Conservation (phyloP, 495 filamentous ascomycete species). For the Bryoglossum gracile region DNA sequence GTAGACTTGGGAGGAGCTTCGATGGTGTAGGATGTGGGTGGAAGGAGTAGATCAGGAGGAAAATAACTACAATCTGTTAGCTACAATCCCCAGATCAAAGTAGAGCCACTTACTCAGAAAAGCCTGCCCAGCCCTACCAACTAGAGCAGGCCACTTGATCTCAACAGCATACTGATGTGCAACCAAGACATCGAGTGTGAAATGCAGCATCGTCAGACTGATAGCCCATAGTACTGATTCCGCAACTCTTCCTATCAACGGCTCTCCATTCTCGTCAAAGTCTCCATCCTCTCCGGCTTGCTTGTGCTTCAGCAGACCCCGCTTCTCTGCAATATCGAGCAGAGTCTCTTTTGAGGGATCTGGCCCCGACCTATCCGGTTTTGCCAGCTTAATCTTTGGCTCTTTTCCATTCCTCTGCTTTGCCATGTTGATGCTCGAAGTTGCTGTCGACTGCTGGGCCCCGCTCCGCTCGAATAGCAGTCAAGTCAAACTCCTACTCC, state of each 20-base stretch:
- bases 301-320: slow-evolving; percentile 38
- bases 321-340: slow-evolving; percentile 55
- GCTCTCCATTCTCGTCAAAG: slow-evolving; percentile 26
- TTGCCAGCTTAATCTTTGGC: slow-evolving; percentile 46
- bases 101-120: slow-evolving; percentile 36
- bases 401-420: slow-evolving; percentile 40
- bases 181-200: slow-evolving; percentile 84
- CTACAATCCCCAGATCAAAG: slow-evolving; percentile 13
- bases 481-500: background rate
- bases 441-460: background rate
- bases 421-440: slow-evolving; percentile 23
- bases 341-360: slow-evolving; percentile 50
- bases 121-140: slow-evolving; percentile 42
- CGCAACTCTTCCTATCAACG: slow-evolving; percentile 40
- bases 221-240: slow-evolving; percentile 61
- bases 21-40: slow-evolving; percentile 45
- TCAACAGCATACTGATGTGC: slow-evolving; percentile 80
- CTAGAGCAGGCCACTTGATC: slow-evolving; percentile 51
- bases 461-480: background rate
- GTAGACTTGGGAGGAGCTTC: slow-evolving; percentile 36
- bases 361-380: slow-evolving; percentile 50
- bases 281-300: slow-evolving; percentile 30
- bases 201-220: slow-evolving; percentile 72
- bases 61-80: slow-evolving; percentile 45
- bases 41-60: slow-evolving; percentile 52